Conservation (phyloP, 108 stramenopile genomes). For the Nannochloropsis gaditana region DNA sequence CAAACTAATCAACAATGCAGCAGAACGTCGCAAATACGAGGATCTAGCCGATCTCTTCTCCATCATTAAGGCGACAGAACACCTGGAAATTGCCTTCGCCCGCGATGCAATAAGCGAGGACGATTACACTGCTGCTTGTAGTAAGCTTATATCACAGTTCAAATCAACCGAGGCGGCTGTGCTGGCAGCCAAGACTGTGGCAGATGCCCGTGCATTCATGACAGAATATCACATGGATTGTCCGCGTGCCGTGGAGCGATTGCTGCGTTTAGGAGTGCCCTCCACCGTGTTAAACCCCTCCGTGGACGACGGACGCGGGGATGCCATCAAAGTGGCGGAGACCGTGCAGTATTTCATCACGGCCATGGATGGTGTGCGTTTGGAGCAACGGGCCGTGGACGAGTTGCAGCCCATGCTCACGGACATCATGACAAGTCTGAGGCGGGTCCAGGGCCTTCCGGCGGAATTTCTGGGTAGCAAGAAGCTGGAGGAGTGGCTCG, state of each 20-base stretch:
- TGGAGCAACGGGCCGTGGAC: constrained; percentile 87
- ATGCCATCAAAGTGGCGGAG: constrained; percentile 75
- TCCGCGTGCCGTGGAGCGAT: constrained; percentile 79
- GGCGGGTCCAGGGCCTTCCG: constrained; percentile 70
- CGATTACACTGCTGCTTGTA: constrained; percentile 81
- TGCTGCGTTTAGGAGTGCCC: constrained; percentile 81
- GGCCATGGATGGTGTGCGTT: constrained; percentile 91
- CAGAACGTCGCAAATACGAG: constrained; percentile 53
- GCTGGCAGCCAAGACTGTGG: constrained; percentile 31
- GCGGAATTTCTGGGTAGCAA: constrained; percentile 77
- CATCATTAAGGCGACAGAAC: constrained; percentile 90
- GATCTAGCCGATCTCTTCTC: constrained; percentile 82
- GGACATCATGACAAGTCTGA: constrained; percentile 78
- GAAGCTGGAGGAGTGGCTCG: constrained; percentile 79
- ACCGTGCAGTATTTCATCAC: constrained; percentile 92
- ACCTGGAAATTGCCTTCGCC: constrained; percentile 88
- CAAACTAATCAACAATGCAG: constrained; percentile 44
- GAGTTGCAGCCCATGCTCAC: constrained; percentile 87
- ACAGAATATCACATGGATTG: constrained; percentile 86
- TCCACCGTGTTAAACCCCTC: constrained; percentile 66
- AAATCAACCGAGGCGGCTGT: constrained; percentile 69
- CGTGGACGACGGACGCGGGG: constrained; percentile 55
- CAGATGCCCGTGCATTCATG: constrained; percentile 65
- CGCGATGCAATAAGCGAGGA: constrained; percentile 72
- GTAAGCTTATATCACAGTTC: constrained; percentile 89